A percentile compares a stretch with the other conserved stretches of the same genome.
Conservation (phyloP, 805 yeast genomes). For the Monosporozyma siamensis region DNA sequence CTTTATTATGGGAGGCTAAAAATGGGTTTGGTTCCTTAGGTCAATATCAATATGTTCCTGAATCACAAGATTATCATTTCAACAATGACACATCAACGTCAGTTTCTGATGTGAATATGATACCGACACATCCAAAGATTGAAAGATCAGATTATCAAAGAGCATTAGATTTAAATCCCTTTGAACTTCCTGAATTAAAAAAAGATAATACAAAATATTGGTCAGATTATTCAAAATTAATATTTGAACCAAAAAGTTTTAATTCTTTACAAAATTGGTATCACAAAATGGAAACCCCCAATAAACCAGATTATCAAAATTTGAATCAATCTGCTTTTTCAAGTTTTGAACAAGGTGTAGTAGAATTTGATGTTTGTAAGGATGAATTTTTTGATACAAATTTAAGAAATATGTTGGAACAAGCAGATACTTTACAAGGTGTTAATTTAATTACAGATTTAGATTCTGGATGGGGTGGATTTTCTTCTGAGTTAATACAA, state of each 20-base stretch:
- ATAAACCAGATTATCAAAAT: conserved; percentile 23
- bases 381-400: conserved; percentile 48
- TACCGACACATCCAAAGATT: conserved; percentile 31
- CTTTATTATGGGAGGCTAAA: conserved; percentile 67
- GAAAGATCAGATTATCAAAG: conserved; percentile 52
- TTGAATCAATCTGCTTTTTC: conserved; percentile 31
- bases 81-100: not conserved
- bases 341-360: conserved; percentile 46
- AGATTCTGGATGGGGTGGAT: conserved; percentile 83
- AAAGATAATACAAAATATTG: conserved; percentile 48
- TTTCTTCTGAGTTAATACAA: conserved; percentile 42
- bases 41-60: conserved; percentile 39
- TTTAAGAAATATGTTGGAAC: conserved; percentile 58
- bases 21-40: conserved; percentile 70
- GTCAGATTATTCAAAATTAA: conserved; percentile 69
- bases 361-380: conserved; percentile 41
- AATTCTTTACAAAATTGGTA: conserved; percentile 53
- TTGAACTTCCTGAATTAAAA: conserved; percentile 29
- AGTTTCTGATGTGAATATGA: conserved; percentile 5
- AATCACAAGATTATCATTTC: conserved; percentile 12
- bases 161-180: conserved; percentile 44
- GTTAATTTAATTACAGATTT: conserved; percentile 59
- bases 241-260: conserved; percentile 53
- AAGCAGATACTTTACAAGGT: conserved; percentile 67
- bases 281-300: conserved; percentile 23